Evolutionary conservation across 257 asterid species (phyloP).

Genomic region (Marsdenia floribunda): DNA sequence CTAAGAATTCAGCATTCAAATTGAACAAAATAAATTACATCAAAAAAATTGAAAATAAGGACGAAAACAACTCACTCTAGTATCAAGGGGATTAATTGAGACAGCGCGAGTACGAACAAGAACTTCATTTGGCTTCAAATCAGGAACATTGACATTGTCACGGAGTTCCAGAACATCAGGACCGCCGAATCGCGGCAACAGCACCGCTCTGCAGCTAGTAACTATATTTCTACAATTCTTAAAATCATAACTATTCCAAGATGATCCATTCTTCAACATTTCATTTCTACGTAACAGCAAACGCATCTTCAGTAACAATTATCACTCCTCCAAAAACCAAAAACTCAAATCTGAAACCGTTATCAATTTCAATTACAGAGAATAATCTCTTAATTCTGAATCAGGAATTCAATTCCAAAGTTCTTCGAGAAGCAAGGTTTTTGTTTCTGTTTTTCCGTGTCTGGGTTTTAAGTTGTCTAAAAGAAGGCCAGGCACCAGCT

Average conservation of each 20-base stretch:
- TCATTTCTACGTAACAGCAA: constrained; percentile 34
- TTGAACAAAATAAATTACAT: not conserved
- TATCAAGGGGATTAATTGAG: constrained; percentile 92
- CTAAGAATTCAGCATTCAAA: not conserved
- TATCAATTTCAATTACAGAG: not conserved
- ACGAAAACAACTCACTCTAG: constrained; percentile 45
- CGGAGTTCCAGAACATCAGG: constrained; percentile 75
- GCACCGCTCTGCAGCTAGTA: constrained; percentile 77
- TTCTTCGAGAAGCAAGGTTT: not conserved
- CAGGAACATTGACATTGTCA: constrained; percentile 67
- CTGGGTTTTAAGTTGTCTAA: not conserved
- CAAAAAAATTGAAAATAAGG: constrained; percentile 6
- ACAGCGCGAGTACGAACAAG: constrained; percentile 96
- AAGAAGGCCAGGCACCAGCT: not conserved
- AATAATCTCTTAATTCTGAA: constrained; percentile 3
- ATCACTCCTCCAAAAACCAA: not conserved
- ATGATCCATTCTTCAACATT: constrained; percentile 23
- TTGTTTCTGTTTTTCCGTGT: not conserved
- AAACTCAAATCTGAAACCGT: not conserved
- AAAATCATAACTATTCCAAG: constrained; percentile 27
- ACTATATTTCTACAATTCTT: constrained; percentile 36
- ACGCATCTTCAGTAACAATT: constrained; percentile 39
- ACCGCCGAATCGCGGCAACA: constrained; percentile 87
- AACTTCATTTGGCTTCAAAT: constrained; percentile 80
- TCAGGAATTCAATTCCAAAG: not conserved